Evolutionary conservation across 805 yeast genomes (phyloP).

Genomic region (Lachancea meyersii): DNA sequence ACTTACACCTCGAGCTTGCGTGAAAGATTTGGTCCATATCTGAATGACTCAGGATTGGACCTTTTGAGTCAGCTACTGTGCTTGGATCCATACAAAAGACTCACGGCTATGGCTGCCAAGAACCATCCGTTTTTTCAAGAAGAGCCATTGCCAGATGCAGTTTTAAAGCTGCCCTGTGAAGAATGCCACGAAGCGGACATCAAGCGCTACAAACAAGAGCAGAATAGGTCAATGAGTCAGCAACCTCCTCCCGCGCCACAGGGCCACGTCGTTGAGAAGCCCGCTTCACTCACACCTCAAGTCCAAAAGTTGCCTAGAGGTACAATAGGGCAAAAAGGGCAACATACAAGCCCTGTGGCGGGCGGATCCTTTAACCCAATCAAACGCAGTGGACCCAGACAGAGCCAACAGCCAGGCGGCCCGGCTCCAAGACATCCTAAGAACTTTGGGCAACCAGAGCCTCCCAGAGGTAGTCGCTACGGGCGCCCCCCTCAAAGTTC

Average conservation of each 20-base stretch:
- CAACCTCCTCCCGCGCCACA: constrained; percentile 32
- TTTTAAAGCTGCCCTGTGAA: constrained; percentile 59
- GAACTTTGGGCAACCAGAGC: not conserved
- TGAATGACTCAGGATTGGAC: constrained; percentile 41
- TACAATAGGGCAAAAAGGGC: not conserved
- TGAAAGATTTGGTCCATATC: constrained; percentile 39
- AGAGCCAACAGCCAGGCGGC: not conserved
- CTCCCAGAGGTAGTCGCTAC: not conserved
- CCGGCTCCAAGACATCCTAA: not conserved
- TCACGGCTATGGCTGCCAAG: constrained; percentile 75
- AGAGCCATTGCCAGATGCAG: constrained; percentile 60
- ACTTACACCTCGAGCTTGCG: constrained; percentile 39
- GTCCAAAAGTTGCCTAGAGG: constrained; percentile 11
- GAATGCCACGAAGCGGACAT: constrained; percentile 88
- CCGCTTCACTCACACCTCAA: not conserved
- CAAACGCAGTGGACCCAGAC: constrained; percentile 1
- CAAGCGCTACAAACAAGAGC: constrained; percentile 46
- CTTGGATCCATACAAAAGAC: constrained; percentile 65
- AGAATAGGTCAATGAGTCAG: constrained; percentile 30
- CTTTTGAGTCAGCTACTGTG: constrained; percentile 57
- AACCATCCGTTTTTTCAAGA: constrained; percentile 60
- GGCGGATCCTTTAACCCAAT: not conserved
- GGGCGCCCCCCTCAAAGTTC: not conserved
- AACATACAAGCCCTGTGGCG: not conserved
- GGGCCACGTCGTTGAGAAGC: constrained; percentile 26